Percentiles rank a stretch among this genome's conserved stretches.
Conservation (phyloP, 176 grass and related monocot genomes). For the Pontederia crassipes region DNA sequence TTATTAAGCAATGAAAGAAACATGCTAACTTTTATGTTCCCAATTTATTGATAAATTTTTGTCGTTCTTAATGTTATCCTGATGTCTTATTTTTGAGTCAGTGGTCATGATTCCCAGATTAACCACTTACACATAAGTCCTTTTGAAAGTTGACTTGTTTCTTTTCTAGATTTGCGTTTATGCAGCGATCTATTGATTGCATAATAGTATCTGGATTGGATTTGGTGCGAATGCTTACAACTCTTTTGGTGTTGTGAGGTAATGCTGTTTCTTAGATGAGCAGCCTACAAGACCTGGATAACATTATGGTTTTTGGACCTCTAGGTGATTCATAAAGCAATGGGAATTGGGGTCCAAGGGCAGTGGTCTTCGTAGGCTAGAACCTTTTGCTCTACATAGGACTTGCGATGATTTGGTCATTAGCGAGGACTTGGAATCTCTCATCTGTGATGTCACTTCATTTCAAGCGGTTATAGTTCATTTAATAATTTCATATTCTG, state of each 20-base stretch:
- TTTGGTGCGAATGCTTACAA: slow-evolving; percentile 36
- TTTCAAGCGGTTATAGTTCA: slow-evolving; percentile 34
- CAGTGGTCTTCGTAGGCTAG: too few species aligned
- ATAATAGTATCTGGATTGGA: slow-evolving; percentile 61
- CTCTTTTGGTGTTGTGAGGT: slow-evolving; percentile 57
- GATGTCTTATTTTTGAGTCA: neutral
- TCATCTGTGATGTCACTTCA: slow-evolving; percentile 24
- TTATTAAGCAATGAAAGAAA: too few species aligned
- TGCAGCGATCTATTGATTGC: slow-evolving; percentile 52
- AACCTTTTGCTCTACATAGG: too few species aligned
- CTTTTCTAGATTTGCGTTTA: slow-evolving; percentile 49
- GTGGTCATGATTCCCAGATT: neutral
- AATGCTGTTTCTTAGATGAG: slow-evolving; percentile 44
- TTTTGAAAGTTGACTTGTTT: slow-evolving; percentile 50
- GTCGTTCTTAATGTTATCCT: neutral
- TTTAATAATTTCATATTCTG: neutral
- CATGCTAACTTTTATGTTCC: too few species aligned
- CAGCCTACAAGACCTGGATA: slow-evolving; percentile 18
- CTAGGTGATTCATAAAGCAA: neutral
- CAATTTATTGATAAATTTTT: neutral
- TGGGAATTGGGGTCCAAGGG: neutral
- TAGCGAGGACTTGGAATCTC: too few species aligned
- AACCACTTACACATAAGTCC: slow-evolving; percentile 20
- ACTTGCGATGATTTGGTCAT: too few species aligned
- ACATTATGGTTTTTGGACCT: neutral